Conservation (phyloP, 129 eudicot genomes). For the Arctium lappa region DNA sequence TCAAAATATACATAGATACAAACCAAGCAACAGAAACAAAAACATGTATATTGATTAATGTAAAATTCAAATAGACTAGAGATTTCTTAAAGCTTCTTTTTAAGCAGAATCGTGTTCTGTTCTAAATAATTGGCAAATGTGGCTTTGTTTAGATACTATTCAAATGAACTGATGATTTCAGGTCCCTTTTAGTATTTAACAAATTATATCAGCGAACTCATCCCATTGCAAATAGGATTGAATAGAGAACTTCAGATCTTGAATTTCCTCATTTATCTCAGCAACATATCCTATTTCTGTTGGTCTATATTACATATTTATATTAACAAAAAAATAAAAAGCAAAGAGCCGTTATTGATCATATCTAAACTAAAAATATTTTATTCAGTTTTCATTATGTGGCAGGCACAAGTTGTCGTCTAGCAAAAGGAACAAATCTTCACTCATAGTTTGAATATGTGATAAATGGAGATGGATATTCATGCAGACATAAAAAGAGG, state of each 20-base stretch:
- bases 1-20: neutral
- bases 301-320: neutral
- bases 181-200: neutral
- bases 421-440: neutral
- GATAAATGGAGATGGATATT: neutral
- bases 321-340: neutral
- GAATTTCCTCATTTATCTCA: neutral
- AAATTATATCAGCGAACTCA: neutral
- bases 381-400: neutral
- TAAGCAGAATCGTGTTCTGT: neutral
- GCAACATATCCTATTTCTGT: neutral
- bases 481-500: neutral
- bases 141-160: neutral
- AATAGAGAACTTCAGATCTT: neutral
- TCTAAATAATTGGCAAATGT: neutral
- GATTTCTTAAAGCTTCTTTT: neutral
- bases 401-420: neutral
- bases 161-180: neutral
- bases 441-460: neutral
- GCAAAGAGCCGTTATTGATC: neutral
- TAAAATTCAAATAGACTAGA: neutral
- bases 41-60: neutral
- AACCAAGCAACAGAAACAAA: neutral
- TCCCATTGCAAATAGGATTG: neutral
- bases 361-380: neutral